Evolutionary conservation across 23 red algal genomes (phyloP), one percentile per base, ranked within the genome.

Genomic region (Gracilaria domingensis): DNA sequence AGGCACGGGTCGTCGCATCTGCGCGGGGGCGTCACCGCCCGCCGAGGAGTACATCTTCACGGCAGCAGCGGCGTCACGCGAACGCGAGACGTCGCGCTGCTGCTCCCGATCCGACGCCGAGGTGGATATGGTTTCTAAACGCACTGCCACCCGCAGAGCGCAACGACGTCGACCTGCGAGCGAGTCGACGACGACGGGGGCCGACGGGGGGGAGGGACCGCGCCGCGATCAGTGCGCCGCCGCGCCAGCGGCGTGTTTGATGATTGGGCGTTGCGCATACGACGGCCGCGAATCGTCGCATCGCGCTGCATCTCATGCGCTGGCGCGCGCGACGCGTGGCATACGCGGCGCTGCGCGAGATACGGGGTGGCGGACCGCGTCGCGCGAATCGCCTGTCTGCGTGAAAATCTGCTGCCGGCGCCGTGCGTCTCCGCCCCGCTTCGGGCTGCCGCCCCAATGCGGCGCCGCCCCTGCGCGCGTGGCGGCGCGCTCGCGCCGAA

Each of bases 21-120:
- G 72, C 13, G 45, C 72, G 13, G 72, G 50, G 16, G 72, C 72
- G 42, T 77, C 72, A 11, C 26, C 67, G 30, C 64, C 64, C 8
- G 64, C 64, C 8, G 64, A 69, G 32, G 64, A 69, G 64, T 69
- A 69, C 64, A 69, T 69, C 32, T 69, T 69, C 32, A 69, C 64
- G 17, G 64, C 64, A 34, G 33, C 64, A 37, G 64, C 32, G 64
- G 64, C 64, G 64, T 69, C 64, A 24, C 64, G 13, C 64, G 64
- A 32, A 0, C 28, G 64, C 32, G 64, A 34, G 29, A 18, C 64
- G 64, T 69, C 64, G 8, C 64, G 64, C 64, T 69, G 64, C 64
- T 17, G 32, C 13, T 69, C 64, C 11, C 23, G 30, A 13, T 36
- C 28, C 8, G 64, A 20, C 8, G 5, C 18, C 32, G 79, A 39